Base-by-base conservation (phyloP, 2,329 filamentous ascomycete species). In the Erysiphe neolycopersici region DNA sequence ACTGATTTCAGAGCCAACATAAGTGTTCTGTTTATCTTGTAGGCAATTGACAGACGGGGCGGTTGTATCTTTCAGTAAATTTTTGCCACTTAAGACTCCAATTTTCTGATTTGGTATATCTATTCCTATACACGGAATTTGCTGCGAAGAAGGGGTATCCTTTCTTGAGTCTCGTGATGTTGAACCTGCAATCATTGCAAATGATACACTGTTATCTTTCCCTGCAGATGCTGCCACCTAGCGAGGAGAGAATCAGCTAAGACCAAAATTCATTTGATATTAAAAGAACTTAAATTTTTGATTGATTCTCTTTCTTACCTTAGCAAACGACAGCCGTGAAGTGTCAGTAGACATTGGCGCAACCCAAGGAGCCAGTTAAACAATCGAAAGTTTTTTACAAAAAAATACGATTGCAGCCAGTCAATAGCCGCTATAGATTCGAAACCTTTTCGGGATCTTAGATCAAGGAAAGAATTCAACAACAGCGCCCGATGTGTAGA, bases 291-390 rank as follows among this genome's bases (percentile, higher is more conserved):
- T 14, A 2, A 5, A 5, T n/a, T 2, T 6, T 33, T 33, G 32
- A 41, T 29, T 17, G 29, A 41, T 18, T 19, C 6, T 42, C 32
- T 46, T n/a, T 42, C 32, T 46, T 63, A 81, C 79, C 69, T 80
- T 83, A 60, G 79, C 79, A 65, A 84, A 84, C 38, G 78, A 81
- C 52, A 76, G 68, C 60, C 71, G 73, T 43, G 62, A 61, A 44
- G 61, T 61, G 45, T 68, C 66, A 48, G 64, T 54, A 51, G 64
- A 59, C 53, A 56, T 54, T 45, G 62, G 61, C 44, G 62, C 57
- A 40, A 64, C 48, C 66, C 51, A 36, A 44, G 47, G 39, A 38
- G 11, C 29, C 45, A 22, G 31, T 45, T 43, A 43, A 41, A 43
- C 42, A 45, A 43, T 47, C 41, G 38, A 50, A 36, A 46, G 46